Base-by-base conservation (phyloP, 23 red algal genomes). In the Agarophyton chilense region DNA sequence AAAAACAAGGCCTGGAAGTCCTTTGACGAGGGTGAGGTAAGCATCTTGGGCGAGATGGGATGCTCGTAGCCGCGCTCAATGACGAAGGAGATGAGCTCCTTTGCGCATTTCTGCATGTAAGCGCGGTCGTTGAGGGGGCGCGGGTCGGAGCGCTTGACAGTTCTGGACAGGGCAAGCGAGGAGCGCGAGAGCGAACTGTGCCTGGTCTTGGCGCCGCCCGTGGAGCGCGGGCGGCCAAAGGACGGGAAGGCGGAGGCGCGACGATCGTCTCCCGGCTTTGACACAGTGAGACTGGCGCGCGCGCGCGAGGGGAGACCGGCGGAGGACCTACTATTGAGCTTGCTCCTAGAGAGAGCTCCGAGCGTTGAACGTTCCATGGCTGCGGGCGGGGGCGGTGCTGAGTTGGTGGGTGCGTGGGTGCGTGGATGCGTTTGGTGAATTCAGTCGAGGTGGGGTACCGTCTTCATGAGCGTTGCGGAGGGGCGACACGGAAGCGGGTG, bases 1-100 rank as follows among this genome's bases (percentile, higher is more conserved):
- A 92, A 65, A 76, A 98, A 89, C 21, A 98, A 92, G 39, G 78
- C 18, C 82, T 95, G 89, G 76, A 98, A 98, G 79, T 95, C 96
- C 39, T 87, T 91, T 19, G 83, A 67, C 0, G 93, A 86, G 4
- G 96, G 93, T 22, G 64, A 93, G 44, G 93, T 82, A 9, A 98
- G 83, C 38, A 85, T 90, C 77, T 98, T 98, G 18, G 89, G 92
- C 6, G 96, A 95, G 51, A 98, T 93, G 46, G 92, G 72, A 29
- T 93, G 79, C 73, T 95, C 93, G 79, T 91, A 98, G 11, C 92
- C 92, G 47, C 91, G 87, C 78, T 95, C 94, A 22, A 82, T 86
- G 72, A 98, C 83, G 65, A 87, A 98, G 77, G 60, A 83, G 71
- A 98, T 95, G 41, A 98, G 65, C 35, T 82, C 72, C 36, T 92